Conservation (phyloP, 352 stramenopile genomes). For the Phytophthora pistaciae region DNA sequence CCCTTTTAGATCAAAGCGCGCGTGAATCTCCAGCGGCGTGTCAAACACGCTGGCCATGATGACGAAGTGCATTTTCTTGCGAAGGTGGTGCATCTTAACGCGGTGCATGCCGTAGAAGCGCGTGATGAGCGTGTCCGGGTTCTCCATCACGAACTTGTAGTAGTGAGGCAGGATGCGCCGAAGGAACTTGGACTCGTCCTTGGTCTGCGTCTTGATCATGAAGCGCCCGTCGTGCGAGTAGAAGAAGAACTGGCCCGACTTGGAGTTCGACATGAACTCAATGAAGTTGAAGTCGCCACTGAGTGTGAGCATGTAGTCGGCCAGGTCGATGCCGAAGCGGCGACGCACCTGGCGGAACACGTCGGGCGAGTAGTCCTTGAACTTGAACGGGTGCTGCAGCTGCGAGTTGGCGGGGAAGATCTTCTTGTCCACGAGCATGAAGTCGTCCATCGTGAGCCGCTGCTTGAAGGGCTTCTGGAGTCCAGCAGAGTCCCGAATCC, state of each 20-base stretch:
- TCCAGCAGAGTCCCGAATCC: constrained; percentile 96
- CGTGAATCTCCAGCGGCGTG: constrained; percentile 93
- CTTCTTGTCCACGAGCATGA: constrained; percentile 88
- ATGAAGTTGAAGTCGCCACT: constrained; percentile 97
- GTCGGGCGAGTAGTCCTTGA: constrained; percentile 94
- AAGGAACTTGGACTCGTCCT: constrained; percentile 99
- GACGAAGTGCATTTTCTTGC: constrained; percentile 94
- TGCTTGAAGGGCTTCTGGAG: constrained; percentile 82
- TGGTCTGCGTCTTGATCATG: constrained; percentile 99
- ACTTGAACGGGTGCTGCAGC: constrained; percentile 89
- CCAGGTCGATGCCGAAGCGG: constrained; percentile 79
- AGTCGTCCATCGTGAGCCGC: constrained; percentile 92
- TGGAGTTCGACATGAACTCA: constrained; percentile 99
- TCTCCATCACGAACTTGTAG: constrained; percentile 97
- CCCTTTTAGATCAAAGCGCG: constrained; percentile 92
- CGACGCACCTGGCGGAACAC: constrained; percentile 86
- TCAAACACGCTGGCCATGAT: constrained; percentile 99
- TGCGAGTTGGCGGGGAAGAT: constrained; percentile 76
- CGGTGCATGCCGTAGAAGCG: constrained; percentile 98
- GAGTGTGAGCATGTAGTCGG: constrained; percentile 94
- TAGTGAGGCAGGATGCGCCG: constrained; percentile 97
- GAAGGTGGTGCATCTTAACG: constrained; percentile 97
- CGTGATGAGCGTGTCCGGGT: constrained; percentile 97
- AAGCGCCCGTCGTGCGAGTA: constrained; percentile 97
- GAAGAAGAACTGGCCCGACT: constrained; percentile 99